Conservation (phyloP, 805 yeast species). For the Kuraishia ogatae region DNA sequence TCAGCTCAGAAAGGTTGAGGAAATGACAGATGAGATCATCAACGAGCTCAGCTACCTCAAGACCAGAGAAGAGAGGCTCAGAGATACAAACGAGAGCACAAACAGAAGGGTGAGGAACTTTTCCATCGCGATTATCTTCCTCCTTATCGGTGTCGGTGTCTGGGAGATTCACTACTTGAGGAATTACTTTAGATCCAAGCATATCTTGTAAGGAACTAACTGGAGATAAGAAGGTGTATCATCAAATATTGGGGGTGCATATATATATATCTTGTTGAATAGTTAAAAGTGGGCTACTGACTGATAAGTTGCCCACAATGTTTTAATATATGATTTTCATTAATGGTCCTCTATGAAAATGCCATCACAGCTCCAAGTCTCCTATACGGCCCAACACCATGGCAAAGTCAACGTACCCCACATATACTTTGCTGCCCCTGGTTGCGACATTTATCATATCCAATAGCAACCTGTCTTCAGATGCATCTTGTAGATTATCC, state of each 20-base stretch:
- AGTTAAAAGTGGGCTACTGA: too few species aligned
- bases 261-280: neutral
- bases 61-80: slow-evolving; percentile 80
- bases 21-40: slow-evolving; percentile 72
- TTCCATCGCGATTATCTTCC: slow-evolving; percentile 57
- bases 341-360: too few species aligned
- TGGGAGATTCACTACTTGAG: slow-evolving; percentile 94
- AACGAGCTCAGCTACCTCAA: slow-evolving; percentile 78
- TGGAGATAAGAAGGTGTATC: too few species aligned
- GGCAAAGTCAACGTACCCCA: slow-evolving; percentile 39
- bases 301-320: neutral
- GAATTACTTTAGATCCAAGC: slow-evolving; percentile 83
- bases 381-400: slow-evolving; percentile 40
- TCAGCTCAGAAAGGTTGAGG: slow-evolving; percentile 81
- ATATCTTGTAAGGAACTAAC: slow-evolving; percentile 40
- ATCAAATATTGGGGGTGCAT: too few species aligned
- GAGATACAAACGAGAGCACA: slow-evolving; percentile 96
- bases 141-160: slow-evolving; percentile 70
- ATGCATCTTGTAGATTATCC: slow-evolving; percentile 20
- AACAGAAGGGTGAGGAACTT: slow-evolving; percentile 88
- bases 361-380: slow-evolving; percentile 10
- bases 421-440: slow-evolving; percentile 22
- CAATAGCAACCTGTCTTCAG: slow-evolving; percentile 24
- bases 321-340: neutral
- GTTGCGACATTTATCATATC: slow-evolving; percentile 39